Evolutionary conservation across 495 filamentous ascomycete species (phyloP).

Genomic region (Terfezia claveryi): DNA sequence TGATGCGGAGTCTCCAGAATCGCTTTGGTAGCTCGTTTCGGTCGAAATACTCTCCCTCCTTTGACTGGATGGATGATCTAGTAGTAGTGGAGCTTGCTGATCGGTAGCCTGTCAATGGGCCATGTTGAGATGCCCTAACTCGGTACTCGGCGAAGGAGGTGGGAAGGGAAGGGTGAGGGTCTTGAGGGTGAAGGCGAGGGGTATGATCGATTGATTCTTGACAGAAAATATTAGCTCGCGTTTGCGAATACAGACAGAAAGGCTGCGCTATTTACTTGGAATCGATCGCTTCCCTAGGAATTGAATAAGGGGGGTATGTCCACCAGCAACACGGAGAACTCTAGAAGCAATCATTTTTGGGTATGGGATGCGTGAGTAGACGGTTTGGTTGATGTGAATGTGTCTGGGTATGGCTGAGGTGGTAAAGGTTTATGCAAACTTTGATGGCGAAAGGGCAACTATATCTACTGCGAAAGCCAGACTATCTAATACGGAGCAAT

Average conservation of each 20-base stretch:
- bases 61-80: constrained; percentile 47
- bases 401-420: not conserved
- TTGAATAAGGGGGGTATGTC: constrained; percentile 63
- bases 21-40: constrained; percentile 63
- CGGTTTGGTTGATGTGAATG: not conserved
- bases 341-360: constrained; percentile 42
- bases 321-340: constrained; percentile 35
- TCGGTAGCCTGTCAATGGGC: constrained; percentile 46
- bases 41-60: constrained; percentile 64
- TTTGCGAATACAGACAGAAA: not conserved
- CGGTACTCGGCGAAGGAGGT: constrained; percentile 73
- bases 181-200: constrained; percentile 32
- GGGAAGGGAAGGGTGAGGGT: constrained; percentile 25
- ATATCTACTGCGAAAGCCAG: too few relatives aligned
- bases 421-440: not conserved
- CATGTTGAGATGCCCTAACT: constrained; percentile 79
- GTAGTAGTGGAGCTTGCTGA: constrained; percentile 25
- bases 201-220: constrained; percentile 52
- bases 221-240: not conserved
- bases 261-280: constrained; percentile 34
- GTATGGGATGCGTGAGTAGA: not conserved
- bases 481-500: too few relatives aligned
- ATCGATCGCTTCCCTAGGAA: constrained; percentile 74
- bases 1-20: constrained; percentile 57
- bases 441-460: too few relatives aligned